phyloP scores from a whole-genome alignment of 495 filamentous ascomycete genomes.

The Talaromyces ruber region DNA sequence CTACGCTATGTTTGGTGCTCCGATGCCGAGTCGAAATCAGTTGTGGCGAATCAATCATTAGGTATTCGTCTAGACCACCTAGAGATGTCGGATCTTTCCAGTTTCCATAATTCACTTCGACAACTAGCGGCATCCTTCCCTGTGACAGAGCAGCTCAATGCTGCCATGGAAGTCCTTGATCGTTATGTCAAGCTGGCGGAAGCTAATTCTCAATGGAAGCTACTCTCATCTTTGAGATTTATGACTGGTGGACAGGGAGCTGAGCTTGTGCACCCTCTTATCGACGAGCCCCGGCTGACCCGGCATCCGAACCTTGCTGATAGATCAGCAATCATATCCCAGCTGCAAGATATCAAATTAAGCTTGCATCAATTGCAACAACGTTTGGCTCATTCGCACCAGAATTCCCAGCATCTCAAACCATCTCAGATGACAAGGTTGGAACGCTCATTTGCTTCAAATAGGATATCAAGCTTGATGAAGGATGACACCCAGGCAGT shows the following conservation, averaged over 20 bases:
- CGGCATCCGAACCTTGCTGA: constrained; percentile 16
- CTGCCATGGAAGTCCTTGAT: constrained; percentile 9
- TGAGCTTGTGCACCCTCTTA: constrained; percentile 35
- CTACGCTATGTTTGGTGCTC: constrained; percentile 37
- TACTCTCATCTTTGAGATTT: constrained; percentile 15
- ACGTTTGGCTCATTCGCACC: constrained; percentile 24
- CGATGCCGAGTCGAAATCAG: constrained; percentile 10
- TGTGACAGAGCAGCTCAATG: not conserved
- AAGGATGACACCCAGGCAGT: constrained; percentile 57
- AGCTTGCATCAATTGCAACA: constrained; percentile 30
- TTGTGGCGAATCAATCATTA: constrained; percentile 14
- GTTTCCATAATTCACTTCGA: constrained; percentile 28
- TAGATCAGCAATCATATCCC: constrained; percentile 22
- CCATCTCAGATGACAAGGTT: constrained; percentile 58
- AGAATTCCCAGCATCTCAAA: constrained; percentile 34
- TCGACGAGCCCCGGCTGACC: constrained; percentile 29
- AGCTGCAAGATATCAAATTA: constrained; percentile 30
- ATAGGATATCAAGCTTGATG: constrained; percentile 47
- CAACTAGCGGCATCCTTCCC: constrained; percentile 15
- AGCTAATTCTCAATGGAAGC: constrained; percentile 31
- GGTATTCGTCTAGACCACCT: constrained; percentile 48
- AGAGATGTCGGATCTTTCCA: constrained; percentile 38
- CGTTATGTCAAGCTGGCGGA: constrained; percentile 25
- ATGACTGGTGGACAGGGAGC: constrained; percentile 15
- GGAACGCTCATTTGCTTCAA: constrained; percentile 55